Conservation (phyloP, 2,329 filamentous ascomycete genomes). For the Phyllosticta capitalensis region DNA sequence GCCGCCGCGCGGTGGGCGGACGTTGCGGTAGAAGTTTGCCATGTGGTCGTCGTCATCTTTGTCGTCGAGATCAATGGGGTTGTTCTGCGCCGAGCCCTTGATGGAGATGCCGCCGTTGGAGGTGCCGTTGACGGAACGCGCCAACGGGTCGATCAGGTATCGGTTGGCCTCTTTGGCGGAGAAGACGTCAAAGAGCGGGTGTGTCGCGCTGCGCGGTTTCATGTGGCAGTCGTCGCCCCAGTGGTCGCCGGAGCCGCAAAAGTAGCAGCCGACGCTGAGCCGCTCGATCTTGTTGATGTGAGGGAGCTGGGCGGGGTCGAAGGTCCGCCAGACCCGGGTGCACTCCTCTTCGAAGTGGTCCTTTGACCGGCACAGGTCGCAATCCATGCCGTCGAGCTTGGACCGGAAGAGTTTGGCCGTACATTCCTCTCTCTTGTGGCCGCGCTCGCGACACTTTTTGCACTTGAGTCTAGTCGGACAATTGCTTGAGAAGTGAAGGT, state of each 20-base stretch:
- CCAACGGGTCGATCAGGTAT: conserved; percentile 9
- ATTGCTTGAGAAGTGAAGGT: conserved; percentile 38
- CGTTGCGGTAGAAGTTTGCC: conserved; percentile 8
- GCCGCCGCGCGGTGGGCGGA: background rate
- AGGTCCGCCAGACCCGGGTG: conserved; percentile 52
- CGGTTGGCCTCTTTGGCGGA: conserved; percentile 12
- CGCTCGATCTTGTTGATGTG: conserved; percentile 39
- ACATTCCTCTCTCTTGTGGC: conserved; percentile 47
- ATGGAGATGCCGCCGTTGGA: conserved; percentile 11
- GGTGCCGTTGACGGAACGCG: background rate
- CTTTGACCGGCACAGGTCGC: conserved; percentile 48
- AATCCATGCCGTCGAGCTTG: conserved; percentile 47
- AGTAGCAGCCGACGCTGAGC: conserved; percentile 47
- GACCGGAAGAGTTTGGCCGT: conserved; percentile 45
- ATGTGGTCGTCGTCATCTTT: conserved; percentile 3
- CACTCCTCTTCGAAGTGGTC: conserved; percentile 54
- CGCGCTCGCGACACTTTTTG: conserved; percentile 52
- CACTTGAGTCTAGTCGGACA: conserved; percentile 47
- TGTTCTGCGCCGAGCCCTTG: conserved; percentile 10
- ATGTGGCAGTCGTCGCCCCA: conserved; percentile 46
- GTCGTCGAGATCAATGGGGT: conserved; percentile 4
- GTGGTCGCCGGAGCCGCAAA: conserved; percentile 46
- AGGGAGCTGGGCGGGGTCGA: conserved; percentile 25
- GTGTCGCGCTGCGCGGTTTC: background rate
- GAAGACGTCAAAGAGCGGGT: conserved; percentile 5